Conservation (phyloP, 2,329 filamentous ascomycete species). For the Aspergillus sp. region DNA sequence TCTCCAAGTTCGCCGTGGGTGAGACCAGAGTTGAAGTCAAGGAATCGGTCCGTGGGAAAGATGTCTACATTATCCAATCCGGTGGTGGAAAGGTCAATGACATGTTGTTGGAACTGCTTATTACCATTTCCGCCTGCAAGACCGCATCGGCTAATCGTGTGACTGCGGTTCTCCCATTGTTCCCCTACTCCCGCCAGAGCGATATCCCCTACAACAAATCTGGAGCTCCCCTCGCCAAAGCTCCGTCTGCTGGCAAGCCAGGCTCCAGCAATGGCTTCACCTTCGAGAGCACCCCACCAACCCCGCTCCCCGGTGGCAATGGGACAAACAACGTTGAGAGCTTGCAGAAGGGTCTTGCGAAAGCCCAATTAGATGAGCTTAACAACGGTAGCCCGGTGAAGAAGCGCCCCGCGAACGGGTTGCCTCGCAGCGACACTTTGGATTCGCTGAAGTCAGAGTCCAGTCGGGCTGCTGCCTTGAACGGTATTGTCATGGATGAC, state of each 20-base stretch:
- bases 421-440: conserved; percentile 32
- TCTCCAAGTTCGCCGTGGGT: conserved; percentile 89
- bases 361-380: conserved; percentile 54
- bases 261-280: conserved; percentile 56
- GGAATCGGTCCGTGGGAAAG: conserved; percentile 93
- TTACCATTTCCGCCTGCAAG: conserved; percentile 98
- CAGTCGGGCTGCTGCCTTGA: conserved; percentile 8
- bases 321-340: conserved; percentile 61
- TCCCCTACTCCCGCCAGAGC: conserved; percentile 93
- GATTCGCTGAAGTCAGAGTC: conserved; percentile 31
- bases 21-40: conserved; percentile 93
- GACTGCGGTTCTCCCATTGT: conserved; percentile 87
- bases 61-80: conserved; percentile 97
- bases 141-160: conserved; percentile 86
- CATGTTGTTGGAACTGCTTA: conserved; percentile 90
- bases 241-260: conserved; percentile 37
- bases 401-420: conserved; percentile 37
- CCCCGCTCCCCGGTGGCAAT: conserved; percentile 65
- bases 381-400: conserved; percentile 37
- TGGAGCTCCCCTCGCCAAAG: conserved; percentile 77
- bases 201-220: conserved; percentile 96
- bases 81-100: conserved; percentile 92
- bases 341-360: conserved; percentile 67
- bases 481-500: conserved; percentile 54
- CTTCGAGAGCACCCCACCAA: conserved; percentile 86